Conservation (phyloP, 2,329 filamentous ascomycete genomes). For the Trichoderma koningiopsis region DNA sequence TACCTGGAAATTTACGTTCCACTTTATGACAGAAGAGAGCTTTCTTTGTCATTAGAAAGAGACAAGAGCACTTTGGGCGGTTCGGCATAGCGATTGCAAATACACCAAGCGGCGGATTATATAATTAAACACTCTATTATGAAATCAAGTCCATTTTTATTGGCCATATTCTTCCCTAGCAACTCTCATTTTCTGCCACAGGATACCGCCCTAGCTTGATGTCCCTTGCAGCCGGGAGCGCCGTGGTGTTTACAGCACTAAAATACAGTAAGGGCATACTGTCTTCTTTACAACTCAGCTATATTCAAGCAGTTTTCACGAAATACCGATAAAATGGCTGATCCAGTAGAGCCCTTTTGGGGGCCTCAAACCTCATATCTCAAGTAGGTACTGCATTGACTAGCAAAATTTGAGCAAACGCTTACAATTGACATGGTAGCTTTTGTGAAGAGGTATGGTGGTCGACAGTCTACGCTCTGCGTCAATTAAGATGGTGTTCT, state of each 20-base stretch:
- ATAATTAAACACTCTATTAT: not conserved
- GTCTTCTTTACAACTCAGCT: not conserved
- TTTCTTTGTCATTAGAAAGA: not conserved
- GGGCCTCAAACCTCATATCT: constrained; percentile 38
- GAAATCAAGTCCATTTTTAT: not conserved
- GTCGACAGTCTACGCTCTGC: not conserved
- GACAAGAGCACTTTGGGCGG: not conserved
- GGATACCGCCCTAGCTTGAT: not conserved
- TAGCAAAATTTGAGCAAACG: not conserved
- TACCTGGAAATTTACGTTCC: not conserved
- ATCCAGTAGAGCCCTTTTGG: constrained; percentile 33
- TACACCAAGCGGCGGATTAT: not conserved
- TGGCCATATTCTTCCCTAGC: not conserved
- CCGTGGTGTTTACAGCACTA: not conserved
- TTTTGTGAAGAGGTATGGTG: constrained; percentile 38
- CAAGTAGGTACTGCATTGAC: constrained; percentile 31
- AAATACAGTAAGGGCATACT: not conserved
- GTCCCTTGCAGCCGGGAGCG: not conserved
- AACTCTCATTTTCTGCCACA: not conserved
- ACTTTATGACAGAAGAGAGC: not conserved
- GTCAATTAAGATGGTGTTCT: not conserved
- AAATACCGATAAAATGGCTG: not conserved
- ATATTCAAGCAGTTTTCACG: not conserved
- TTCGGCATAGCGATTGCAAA: not conserved
- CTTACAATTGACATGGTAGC: constrained; percentile 21